Percentiles rank a stretch among this genome's conserved stretches.
Conservation (phyloP, 2,329 filamentous ascomycete genomes). For the Diaporthe velutina region DNA sequence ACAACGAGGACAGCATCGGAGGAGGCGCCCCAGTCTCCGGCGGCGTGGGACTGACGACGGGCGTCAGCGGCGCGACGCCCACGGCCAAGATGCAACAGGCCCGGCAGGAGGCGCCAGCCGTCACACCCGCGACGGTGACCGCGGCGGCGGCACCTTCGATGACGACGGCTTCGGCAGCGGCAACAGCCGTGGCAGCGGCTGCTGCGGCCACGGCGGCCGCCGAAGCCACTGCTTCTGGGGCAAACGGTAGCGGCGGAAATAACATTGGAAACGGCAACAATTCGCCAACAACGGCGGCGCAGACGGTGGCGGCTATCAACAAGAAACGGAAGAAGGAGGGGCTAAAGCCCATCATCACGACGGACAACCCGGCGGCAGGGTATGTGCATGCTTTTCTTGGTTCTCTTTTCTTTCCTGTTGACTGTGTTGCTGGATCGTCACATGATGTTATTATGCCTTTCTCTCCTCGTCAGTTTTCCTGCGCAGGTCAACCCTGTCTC, state of each 20-base stretch:
- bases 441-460: not conserved
- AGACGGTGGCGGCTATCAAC: slow-evolving; percentile 47
- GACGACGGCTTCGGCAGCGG: slow-evolving; percentile 26
- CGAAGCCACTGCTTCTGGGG: slow-evolving; percentile 16
- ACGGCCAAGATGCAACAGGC: slow-evolving; percentile 35
- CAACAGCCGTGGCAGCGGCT: slow-evolving; percentile 5
- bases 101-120: slow-evolving; percentile 20
- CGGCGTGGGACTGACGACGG: slow-evolving; percentile 6
- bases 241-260: slow-evolving; percentile 22
- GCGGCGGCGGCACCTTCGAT: slow-evolving; percentile 20
- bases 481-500: slow-evolving; percentile 6
- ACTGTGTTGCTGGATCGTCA: not conserved
- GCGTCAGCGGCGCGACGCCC: not conserved
- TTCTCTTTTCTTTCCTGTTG: not conserved
- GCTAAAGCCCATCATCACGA: slow-evolving; percentile 82
- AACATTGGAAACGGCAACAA: not conserved
- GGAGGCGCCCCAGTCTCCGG: not conserved
- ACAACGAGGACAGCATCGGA: slow-evolving; percentile 16
- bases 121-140: slow-evolving; percentile 32
- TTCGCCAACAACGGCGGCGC: slow-evolving; percentile 37
- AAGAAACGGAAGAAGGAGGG: slow-evolving; percentile 84
- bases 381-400: slow-evolving; percentile 47
- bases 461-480: not conserved
- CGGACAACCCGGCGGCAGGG: slow-evolving; percentile 60
- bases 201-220: slow-evolving; percentile 7